Conservation (phyloP, 179 eudicot species). For the Actinidia polygama region DNA sequence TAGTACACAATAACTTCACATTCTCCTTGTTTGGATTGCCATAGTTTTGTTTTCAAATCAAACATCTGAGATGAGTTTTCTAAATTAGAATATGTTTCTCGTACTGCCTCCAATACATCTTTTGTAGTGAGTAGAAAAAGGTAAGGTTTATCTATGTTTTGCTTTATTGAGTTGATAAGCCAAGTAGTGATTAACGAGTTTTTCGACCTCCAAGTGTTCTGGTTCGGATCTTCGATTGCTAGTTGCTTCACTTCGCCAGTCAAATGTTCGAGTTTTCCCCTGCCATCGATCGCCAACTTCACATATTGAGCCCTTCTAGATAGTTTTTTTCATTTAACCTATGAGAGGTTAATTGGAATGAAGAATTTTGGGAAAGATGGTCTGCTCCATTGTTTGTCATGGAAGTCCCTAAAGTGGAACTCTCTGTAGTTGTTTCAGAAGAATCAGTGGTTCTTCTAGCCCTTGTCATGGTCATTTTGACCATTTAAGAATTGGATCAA, state of each 20-base stretch:
- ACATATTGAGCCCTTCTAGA: conserved; percentile 11
- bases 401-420: too few species aligned
- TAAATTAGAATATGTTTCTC: too few species aligned
- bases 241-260: neutral
- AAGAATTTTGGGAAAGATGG: too few species aligned
- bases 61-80: neutral
- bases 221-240: neutral
- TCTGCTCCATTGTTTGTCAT: too few species aligned
- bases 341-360: neutral
- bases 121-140: neutral
- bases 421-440: too few species aligned
- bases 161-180: neutral
- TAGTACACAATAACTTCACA: neutral
- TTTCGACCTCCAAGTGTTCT: conserved; percentile 9
- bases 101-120: too few species aligned
- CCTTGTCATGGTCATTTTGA: too few species aligned
- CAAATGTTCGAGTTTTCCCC: conserved; percentile 9
- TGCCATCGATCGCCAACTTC: neutral
- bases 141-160: neutral
- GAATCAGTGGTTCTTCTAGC: too few species aligned
- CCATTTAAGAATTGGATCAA: too few species aligned
- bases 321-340: conserved; percentile 13
- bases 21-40: neutral
- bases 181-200: neutral
- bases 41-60: neutral